Percentiles rank a stretch among this genome's conserved stretches.
phyloP scores from a whole-genome alignment of 1,139 yeast species.

The Hyphopichia buzzinii region DNA sequence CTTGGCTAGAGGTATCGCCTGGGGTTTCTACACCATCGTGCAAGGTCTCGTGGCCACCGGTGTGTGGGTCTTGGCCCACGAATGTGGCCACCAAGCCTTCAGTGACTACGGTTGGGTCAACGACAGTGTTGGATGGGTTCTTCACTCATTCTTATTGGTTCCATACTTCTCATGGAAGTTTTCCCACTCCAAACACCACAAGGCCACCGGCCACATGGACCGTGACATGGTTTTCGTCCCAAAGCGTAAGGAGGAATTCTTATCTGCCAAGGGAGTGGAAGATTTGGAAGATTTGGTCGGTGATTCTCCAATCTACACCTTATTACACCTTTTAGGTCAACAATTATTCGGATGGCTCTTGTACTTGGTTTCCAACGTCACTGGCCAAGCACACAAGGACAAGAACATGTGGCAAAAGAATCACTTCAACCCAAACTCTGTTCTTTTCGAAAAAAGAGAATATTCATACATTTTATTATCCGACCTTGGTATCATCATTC shows the following conservation, averaged over 20 bases:
- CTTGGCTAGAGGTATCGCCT: constrained; percentile 49
- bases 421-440: constrained; percentile 55
- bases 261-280: constrained; percentile 22
- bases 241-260: constrained; percentile 47
- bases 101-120: constrained; percentile 55
- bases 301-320: constrained; percentile 55
- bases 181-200: constrained; percentile 61
- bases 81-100: constrained; percentile 66
- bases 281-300: constrained; percentile 47
- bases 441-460: constrained; percentile 53
- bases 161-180: constrained; percentile 66
- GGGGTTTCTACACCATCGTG: constrained; percentile 50
- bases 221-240: constrained; percentile 66
- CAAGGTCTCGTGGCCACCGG: constrained; percentile 54
- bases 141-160: constrained; percentile 56
- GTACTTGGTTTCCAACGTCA: constrained; percentile 49
- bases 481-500: constrained; percentile 51
- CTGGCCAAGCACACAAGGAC: constrained; percentile 51
- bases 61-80: constrained; percentile 63
- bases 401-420: constrained; percentile 29
- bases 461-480: constrained; percentile 54
- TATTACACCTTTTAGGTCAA: constrained; percentile 43
- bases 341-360: constrained; percentile 55
- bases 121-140: constrained; percentile 58
- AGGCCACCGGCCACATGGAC: constrained; percentile 59